phyloP scores from a whole-genome alignment of 2,329 filamentous ascomycete genomes.

The Arachnomyces sp. region DNA sequence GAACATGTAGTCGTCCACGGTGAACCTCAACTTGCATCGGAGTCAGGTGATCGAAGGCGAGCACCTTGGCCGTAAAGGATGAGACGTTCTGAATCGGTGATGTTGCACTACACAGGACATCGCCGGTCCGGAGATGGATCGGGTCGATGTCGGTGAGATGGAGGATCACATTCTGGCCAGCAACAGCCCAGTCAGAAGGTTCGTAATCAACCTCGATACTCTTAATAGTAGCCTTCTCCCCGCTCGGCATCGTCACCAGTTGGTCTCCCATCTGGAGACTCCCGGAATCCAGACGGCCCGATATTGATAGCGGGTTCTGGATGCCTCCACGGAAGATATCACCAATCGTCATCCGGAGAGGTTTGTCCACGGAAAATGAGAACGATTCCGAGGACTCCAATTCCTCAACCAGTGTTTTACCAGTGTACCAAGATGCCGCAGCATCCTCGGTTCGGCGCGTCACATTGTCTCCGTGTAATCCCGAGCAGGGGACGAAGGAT shows the following conservation, averaged over 20 bases:
- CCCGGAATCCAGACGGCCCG: slow-evolving; percentile 78
- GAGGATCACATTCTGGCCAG: slow-evolving; percentile 81
- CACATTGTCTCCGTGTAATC: slow-evolving; percentile 82
- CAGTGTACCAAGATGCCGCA: slow-evolving; percentile 69
- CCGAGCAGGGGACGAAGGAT: slow-evolving; percentile 82
- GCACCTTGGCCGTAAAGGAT: slow-evolving; percentile 70
- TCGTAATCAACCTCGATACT: slow-evolving; percentile 69
- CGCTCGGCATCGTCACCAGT: slow-evolving; percentile 70
- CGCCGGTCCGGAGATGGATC: slow-evolving; percentile 71
- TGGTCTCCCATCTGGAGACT: slow-evolving; percentile 77
- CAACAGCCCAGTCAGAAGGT: slow-evolving; percentile 77
- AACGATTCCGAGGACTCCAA: slow-evolving; percentile 75
- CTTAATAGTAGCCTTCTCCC: slow-evolving; percentile 73
- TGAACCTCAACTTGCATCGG: slow-evolving; percentile 88
- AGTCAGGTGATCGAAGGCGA: slow-evolving; percentile 83
- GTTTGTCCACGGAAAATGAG: slow-evolving; percentile 63
- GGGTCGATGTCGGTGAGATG: slow-evolving; percentile 79
- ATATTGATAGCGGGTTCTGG: slow-evolving; percentile 74
- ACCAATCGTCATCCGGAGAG: slow-evolving; percentile 76
- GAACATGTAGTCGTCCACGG: slow-evolving; percentile 70
- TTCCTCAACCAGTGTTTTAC: slow-evolving; percentile 71
- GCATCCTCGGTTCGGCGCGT: slow-evolving; percentile 40
- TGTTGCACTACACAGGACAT: slow-evolving; percentile 70
- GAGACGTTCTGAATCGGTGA: slow-evolving; percentile 64
- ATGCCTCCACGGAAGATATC: slow-evolving; percentile 78